A percentile compares a stretch with the other conserved stretches of the same genome.
These are phyloP conservation scores for Spathaspora boniae DNA, from an alignment of 805 yeast species.

Conservation along the genomic window DNA sequence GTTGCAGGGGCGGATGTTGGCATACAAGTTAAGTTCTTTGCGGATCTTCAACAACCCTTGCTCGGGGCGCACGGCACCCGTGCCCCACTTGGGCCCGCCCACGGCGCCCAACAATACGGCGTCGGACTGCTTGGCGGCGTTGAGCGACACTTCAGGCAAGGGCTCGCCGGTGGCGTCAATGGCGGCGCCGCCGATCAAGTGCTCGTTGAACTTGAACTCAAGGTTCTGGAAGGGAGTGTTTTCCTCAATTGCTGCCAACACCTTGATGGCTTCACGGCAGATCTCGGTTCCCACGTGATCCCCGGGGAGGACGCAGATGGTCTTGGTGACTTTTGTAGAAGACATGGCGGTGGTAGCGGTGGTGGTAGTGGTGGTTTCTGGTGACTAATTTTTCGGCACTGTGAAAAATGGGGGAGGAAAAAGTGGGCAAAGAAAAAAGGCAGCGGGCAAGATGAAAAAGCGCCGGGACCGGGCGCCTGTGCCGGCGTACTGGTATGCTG, in stretches of 20 bases:
- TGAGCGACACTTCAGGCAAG: slow-evolving; percentile 78
- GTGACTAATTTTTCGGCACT: not conserved
- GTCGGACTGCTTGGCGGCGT: slow-evolving; percentile 79
- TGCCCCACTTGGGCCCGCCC: slow-evolving; percentile 99
- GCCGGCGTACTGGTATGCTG: not conserved
- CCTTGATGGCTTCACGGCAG: slow-evolving; percentile 87
- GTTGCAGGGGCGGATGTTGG: slow-evolving; percentile 95
- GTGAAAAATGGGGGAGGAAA: too few species aligned
- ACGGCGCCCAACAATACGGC: slow-evolving; percentile 98
- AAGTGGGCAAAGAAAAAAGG: slow-evolving; percentile 2
- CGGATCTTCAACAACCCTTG: slow-evolving; percentile 93
- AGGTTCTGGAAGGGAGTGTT: slow-evolving; percentile 37
- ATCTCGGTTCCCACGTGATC: slow-evolving; percentile 96
- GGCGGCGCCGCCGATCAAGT: slow-evolving; percentile 96
- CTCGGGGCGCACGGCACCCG: slow-evolving; percentile 94
- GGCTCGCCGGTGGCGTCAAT: slow-evolving; percentile 96
- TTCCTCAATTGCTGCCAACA: slow-evolving; percentile 71
- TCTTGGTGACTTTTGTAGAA: slow-evolving; percentile 43
- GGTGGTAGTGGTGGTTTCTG: not conserved
- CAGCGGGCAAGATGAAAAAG: not conserved
- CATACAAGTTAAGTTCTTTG: slow-evolving; percentile 90
- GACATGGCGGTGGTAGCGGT: slow-evolving; percentile 4
- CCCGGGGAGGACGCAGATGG: slow-evolving; percentile 87
- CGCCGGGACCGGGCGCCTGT: slow-evolving; percentile 7
- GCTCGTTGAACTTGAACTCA: slow-evolving; percentile 74